phyloP scores from a whole-genome alignment of 768 basidiomycete species.

The Rhodotorula diobovata region DNA sequence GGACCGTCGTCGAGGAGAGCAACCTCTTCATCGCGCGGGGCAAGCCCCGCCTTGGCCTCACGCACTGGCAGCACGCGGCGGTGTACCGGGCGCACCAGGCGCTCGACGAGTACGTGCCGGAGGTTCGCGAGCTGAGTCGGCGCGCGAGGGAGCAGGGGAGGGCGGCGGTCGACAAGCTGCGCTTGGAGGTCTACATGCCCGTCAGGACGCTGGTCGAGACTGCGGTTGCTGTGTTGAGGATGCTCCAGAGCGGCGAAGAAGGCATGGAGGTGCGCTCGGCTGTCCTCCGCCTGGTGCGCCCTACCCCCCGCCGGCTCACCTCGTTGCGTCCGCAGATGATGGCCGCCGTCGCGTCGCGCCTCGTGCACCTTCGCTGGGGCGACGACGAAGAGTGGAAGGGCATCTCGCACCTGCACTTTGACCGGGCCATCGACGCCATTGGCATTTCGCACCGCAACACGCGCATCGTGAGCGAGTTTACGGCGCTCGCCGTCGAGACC shows the following conservation, averaged over 20 bases:
- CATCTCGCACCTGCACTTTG: background rate
- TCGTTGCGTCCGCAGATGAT: background rate
- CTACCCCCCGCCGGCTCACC: no score
- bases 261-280: background rate
- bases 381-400: background rate
- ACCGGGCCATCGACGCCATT: background rate
- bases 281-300: no score
- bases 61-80: background rate
- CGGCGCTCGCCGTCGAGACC: background rate
- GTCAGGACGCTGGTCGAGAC: background rate
- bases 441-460: background rate
- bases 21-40: background rate
- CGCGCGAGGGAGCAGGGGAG: background rate
- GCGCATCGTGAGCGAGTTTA: background rate
- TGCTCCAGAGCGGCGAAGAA: background rate
- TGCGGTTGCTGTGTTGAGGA: background rate
- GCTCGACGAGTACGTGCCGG: background rate
- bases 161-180: background rate
- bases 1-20: background rate
- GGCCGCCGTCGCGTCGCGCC: background rate
- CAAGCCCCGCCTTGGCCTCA: background rate
- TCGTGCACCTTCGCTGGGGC: background rate
- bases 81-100: background rate
- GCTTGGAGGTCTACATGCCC: background rate
- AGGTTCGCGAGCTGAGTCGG: background rate